A percentile compares a stretch with the other conserved stretches of the same genome.
These are phyloP conservation scores for Alternaria dauci DNA, from an alignment of 2,329 filamentous ascomycete genomes.

Conservation along the genomic window DNA sequence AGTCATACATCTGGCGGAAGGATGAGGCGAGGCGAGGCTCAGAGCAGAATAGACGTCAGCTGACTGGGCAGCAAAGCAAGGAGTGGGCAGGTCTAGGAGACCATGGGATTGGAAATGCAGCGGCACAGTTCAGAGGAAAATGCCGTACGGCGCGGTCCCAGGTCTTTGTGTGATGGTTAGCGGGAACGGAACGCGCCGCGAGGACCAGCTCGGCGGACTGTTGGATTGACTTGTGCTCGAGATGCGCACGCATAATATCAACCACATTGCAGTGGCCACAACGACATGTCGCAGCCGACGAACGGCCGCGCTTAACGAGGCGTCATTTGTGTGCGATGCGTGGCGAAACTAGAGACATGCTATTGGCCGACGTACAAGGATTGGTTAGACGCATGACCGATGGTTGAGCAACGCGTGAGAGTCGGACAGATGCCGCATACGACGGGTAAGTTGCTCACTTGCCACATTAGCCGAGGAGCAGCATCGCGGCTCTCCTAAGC, in stretches of 20 bases:
- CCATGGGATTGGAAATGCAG: constrained; percentile 9
- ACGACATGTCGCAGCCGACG: constrained; percentile 14
- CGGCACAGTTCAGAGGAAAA: constrained; percentile 10
- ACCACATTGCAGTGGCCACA: constrained; percentile 7
- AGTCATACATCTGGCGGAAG: constrained; percentile 24
- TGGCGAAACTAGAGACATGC: constrained; percentile 16
- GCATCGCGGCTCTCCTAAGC: constrained; percentile 21
- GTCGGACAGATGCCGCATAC: constrained; percentile 15
- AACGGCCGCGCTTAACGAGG: constrained; percentile 29
- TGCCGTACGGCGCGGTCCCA: constrained; percentile 25
- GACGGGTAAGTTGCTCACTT: constrained; percentile 25
- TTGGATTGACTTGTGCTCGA: constrained; percentile 22
- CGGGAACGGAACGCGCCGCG: constrained; percentile 40
- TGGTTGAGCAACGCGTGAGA: constrained; percentile 15
- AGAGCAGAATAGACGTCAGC: constrained; percentile 20
- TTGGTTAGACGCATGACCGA: constrained; percentile 29
- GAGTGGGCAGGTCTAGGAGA: constrained; percentile 1
- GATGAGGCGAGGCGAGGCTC: constrained; percentile 26
- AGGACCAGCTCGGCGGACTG: constrained; percentile 27
- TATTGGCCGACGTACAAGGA: constrained; percentile 43
- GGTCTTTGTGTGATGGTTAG: constrained; percentile 34
- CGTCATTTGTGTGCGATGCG: constrained; percentile 20
- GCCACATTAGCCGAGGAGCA: constrained; percentile 28
- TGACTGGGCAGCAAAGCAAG: constrained; percentile 18
- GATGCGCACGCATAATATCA: neutral